Evolutionary conservation across 2,329 filamentous ascomycete species (phyloP), one percentile per base, ranked within the genome.

Genomic region (Diaporthe sp.): DNA sequence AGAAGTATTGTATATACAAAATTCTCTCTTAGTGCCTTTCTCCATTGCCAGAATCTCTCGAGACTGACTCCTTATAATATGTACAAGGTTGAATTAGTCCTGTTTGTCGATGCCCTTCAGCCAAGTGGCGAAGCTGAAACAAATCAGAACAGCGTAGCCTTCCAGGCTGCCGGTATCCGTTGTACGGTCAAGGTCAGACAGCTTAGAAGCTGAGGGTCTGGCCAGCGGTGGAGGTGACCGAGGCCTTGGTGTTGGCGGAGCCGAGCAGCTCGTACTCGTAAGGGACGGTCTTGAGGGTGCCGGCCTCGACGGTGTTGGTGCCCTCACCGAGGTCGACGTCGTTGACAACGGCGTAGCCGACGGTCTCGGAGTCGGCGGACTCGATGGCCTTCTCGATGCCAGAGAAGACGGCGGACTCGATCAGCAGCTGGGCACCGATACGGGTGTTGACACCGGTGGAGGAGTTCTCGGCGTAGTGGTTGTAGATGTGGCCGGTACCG

Each of bases 401-500:
- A 49, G 83, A 84, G 79, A 90, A 91, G 78, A 83, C 83, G 75
- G 88, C 87, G 70, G 88, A 90, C 84, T 92, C 88, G 37, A 92
- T 85, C 39, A 91, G 86, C n/a, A 91, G 83, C 81, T 91, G 86
- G n/a, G 90, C 89, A 17, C 87, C 87, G 79, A 88, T 85, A 72
- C 89, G 88, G 68, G 89, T 88, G 85, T 91, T 91, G 84, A 92
- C 87, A 65, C 88, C 87, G 59, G 82, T 84, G 68, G 84, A 81
- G 77, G 87, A 79, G 42, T 58, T 75, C 78, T 83, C 82, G 81
- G 85, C 85, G 82, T 85, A 87, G 77, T 82, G 85, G 86, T 82
- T 83, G 80, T 80, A 87, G 79, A 88, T 82, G 83, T 94, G 92
- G 15, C 85, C 91, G 57, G 90, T 93, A 39, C 92, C 92, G 84